Evolutionary conservation across 371 early-diverging fungal species (phyloP).

Genomic region (Mucor plumbeus): DNA sequence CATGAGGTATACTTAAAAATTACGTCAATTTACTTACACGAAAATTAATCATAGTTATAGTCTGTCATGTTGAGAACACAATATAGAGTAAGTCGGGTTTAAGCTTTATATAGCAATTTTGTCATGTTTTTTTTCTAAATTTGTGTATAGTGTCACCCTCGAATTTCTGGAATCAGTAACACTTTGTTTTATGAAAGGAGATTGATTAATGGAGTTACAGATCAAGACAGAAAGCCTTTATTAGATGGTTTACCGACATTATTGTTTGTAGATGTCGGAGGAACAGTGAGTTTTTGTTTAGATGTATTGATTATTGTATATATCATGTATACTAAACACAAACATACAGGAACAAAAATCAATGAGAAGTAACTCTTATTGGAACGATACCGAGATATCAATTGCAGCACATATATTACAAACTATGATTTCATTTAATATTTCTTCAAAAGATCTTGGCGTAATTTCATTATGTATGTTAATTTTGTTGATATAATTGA

Average conservation of each 20-base stretch:
- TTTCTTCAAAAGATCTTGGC: slow-evolving; percentile 60
- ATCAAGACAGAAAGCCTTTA: slow-evolving; percentile 57
- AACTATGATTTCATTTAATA: slow-evolving; percentile 42
- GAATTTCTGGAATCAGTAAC: slow-evolving; percentile 79
- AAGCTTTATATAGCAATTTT: not conserved
- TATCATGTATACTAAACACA: not conserved
- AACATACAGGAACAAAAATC: slow-evolving; percentile 47
- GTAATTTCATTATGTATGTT: slow-evolving; percentile 72
- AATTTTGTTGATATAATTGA: not conserved
- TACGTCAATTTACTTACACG: not conserved
- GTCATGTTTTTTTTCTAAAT: not conserved
- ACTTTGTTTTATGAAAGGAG: slow-evolving; percentile 75
- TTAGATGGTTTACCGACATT: slow-evolving; percentile 68
- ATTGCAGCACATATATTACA: slow-evolving; percentile 50
- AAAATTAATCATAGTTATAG: not conserved
- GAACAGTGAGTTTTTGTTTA: slow-evolving; percentile 30
- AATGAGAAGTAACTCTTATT: slow-evolving; percentile 49
- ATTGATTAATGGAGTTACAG: slow-evolving; percentile 64
- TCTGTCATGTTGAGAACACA: slow-evolving; percentile 82
- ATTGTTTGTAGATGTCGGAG: slow-evolving; percentile 70
- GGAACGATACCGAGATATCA: slow-evolving; percentile 61
- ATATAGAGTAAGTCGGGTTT: slow-evolving; percentile 70
- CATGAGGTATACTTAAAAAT: slow-evolving; percentile 24
- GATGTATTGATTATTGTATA: not conserved
- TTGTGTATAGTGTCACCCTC: slow-evolving; percentile 75